Conservation (phyloP, 192 early-diverging fungal species). For the Podila epicladia region DNA sequence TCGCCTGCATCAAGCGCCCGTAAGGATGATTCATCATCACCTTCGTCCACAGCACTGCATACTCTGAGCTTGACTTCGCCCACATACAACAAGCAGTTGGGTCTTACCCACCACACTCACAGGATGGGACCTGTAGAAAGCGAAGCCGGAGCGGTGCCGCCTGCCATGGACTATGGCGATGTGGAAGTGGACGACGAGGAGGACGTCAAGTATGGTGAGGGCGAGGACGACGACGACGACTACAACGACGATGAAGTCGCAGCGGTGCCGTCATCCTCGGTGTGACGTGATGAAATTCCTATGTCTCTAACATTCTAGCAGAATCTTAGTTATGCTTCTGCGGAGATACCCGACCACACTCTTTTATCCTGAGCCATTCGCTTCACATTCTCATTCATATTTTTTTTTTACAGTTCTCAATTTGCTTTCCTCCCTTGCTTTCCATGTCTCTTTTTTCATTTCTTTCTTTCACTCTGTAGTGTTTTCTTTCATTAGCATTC, state of each 20-base stretch:
- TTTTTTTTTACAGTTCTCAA: no score
- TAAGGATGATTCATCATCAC: not conserved
- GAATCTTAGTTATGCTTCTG: no score
- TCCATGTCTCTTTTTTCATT: no score
- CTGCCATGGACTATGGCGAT: constrained; percentile 30
- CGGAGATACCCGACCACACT: no score
- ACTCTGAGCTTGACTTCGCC: not conserved
- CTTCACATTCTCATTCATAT: no score
- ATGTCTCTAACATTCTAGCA: no score
- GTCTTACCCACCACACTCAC: not conserved
- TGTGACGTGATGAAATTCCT: no score
- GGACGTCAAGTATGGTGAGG: constrained; percentile 47
- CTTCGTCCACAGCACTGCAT: not conserved
- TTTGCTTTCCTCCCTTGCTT: no score
- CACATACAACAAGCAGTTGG: not conserved
- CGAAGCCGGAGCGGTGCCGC: not conserved
- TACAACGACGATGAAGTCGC: constrained; percentile 38
- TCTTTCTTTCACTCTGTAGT: no score
- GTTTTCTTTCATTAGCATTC: no score
- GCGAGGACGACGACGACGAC: constrained; percentile 37
- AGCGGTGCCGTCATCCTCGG: constrained; percentile 33
- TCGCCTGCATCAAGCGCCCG: not conserved
- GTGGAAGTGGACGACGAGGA: constrained; percentile 48
- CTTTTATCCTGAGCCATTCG: no score
- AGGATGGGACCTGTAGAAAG: not conserved